Evolutionary conservation across 345 rosid species (phyloP).

Genomic region (Eutrema heterophyllum): DNA sequence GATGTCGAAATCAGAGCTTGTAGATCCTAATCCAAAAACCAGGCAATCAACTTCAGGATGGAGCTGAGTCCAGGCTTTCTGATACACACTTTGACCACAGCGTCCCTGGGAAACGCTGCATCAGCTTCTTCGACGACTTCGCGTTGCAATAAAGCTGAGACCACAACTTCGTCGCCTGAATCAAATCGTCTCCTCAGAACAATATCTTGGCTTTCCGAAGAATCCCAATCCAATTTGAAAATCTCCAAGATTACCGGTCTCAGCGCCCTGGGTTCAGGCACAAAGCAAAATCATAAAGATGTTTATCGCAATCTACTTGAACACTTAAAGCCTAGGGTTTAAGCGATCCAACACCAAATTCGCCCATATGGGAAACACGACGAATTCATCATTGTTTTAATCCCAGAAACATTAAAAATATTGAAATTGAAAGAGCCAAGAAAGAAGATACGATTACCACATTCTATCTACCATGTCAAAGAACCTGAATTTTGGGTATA

Average conservation of each 20-base stretch:
- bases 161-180: slow-evolving; percentile 75
- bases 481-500: too few species aligned
- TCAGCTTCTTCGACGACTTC: slow-evolving; percentile 14
- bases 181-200: slow-evolving; percentile 51
- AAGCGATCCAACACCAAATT: background rate
- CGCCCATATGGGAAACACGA: background rate
- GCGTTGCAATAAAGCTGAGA: slow-evolving; percentile 61
- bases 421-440: too few species aligned
- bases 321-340: background rate
- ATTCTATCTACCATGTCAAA: too few species aligned
- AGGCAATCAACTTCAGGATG: slow-evolving; percentile 61
- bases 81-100: slow-evolving; percentile 66
- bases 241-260: slow-evolving; percentile 40
- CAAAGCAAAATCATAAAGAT: background rate
- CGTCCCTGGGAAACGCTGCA: slow-evolving; percentile 41
- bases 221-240: slow-evolving; percentile 58
- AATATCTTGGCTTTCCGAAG: slow-evolving; percentile 48
- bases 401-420: too few species aligned
- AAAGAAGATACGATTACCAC: too few species aligned
- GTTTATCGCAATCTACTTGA: background rate
- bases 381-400: too few species aligned
- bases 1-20: slow-evolving; percentile 41
- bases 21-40: slow-evolving; percentile 16
- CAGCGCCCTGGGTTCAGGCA: slow-evolving; percentile 41
- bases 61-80: slow-evolving; percentile 64